Base-by-base conservation (phyloP, 345 rosid genomes). In the Populus euphratica region DNA sequence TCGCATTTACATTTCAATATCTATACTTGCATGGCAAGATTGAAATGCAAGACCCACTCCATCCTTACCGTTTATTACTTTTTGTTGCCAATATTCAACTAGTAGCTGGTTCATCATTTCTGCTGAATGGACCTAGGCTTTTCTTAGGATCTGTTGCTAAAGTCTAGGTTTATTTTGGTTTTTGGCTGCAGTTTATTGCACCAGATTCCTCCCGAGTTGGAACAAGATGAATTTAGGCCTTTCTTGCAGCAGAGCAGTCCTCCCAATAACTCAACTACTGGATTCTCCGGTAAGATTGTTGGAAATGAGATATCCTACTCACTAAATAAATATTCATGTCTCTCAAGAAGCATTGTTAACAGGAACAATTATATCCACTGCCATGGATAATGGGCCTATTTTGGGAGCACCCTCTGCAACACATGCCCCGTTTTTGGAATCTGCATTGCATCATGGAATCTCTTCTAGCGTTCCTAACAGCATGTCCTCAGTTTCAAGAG, bases 401-500 rank as follows among this genome's bases (percentile, higher is more conserved):
- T 87, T 87, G 81, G 86, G 84, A 62, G 68, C 85, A 77, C 87
- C 84, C 43, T 82, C 87, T 68, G 78, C 88, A 62, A 79, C 83
- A 21, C 84, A 80, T 59, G 87, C 93, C 38, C 85, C 88, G 33
- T 86, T 86, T 79, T 76, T 88, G 77, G 98, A 92, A 86, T 86
- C 90, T 74, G 84, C 85, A 79, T 54, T 82, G 74, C 86, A 78
- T 73, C 83, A 79, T 44, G 86, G 85, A 63, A 88, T 81, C 61
- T 89, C 89, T 78, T 83, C 91, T 76, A 89, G 93, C 74, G 89
- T 92, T 82, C 94, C 94, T 8, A 87, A 85, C 77, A 88, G 86
- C 83, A 84, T 89, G 81, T 85, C 88, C 63, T 90, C 98, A 78
- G 84, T 91, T 41, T 78, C 87, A 82, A 88, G 90, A 69, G 81